Evolutionary conservation across 257 asterid species (phyloP).

Genomic region (Linaria vulgaris): DNA sequence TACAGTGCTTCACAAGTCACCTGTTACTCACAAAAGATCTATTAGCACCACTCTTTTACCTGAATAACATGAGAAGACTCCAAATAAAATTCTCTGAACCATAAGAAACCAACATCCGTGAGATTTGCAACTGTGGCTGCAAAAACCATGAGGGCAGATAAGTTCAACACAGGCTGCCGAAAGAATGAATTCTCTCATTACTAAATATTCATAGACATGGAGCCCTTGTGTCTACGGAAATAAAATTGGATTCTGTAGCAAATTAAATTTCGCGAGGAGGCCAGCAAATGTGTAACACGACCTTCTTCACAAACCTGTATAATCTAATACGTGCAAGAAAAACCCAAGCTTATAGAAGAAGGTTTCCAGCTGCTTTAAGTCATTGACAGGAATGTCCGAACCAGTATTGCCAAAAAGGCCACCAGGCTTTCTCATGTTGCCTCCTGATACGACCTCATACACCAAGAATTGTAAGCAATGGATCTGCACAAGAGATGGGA

Average conservation of each 20-base stretch:
- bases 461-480: slow-evolving; percentile 97
- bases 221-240: background rate
- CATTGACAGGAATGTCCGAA: slow-evolving; percentile 90
- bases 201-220: background rate
- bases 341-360: slow-evolving; percentile 99
- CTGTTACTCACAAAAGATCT: slow-evolving; percentile 16
- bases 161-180: slow-evolving; percentile 19
- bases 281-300: background rate
- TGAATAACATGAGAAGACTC: slow-evolving; percentile 99
- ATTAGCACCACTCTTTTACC: slow-evolving; percentile 46
- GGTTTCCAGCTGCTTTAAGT: slow-evolving; percentile 88
- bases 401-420: slow-evolving; percentile 96
- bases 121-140: slow-evolving; percentile 84
- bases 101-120: slow-evolving; percentile 94
- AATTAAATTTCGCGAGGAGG: background rate
- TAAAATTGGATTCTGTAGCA: background rate
- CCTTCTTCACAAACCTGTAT: slow-evolving; percentile 59
- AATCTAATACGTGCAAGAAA: slow-evolving; percentile 89
- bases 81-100: slow-evolving; percentile 98
- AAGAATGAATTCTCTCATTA: slow-evolving; percentile 1
- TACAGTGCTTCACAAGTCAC: background rate
- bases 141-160: slow-evolving; percentile 36
- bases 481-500: slow-evolving; percentile 50
- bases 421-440: slow-evolving; percentile 96
- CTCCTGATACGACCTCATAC: slow-evolving; percentile 99